A percentile compares a stretch with the other conserved stretches of the same genome.
These are phyloP conservation scores for Tranzscheliella williamsii DNA, from an alignment of 1,284 basidiomycete species.

Conservation along the genomic window DNA sequence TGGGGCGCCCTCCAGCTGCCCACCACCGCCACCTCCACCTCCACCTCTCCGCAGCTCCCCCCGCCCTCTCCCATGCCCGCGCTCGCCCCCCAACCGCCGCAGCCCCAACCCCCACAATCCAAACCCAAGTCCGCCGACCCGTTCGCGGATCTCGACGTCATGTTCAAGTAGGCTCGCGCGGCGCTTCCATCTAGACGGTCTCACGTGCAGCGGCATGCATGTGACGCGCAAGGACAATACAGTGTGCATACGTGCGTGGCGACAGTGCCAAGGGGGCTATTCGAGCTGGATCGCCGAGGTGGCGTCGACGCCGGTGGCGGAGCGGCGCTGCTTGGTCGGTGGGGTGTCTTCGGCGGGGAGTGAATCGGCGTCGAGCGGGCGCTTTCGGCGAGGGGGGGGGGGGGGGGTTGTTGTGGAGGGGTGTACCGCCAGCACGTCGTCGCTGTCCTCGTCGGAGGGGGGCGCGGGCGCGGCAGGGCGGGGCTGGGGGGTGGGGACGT, in stretches of 20 bases:
- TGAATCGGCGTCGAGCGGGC: background rate
- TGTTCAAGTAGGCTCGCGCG: slow-evolving; percentile 48
- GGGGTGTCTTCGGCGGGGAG: background rate
- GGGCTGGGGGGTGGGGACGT: slow-evolving; percentile 6
- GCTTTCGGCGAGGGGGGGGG: slow-evolving; percentile 1
- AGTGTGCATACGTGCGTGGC: background rate
- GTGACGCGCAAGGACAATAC: no score
- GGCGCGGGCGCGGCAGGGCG: background rate
- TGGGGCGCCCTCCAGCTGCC: slow-evolving; percentile 52
- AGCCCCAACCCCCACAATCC: slow-evolving; percentile 9
- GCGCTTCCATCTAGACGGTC: no score
- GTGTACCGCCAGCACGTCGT: background rate
- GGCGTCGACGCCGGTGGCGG: background rate
- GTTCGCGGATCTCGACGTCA: slow-evolving; percentile 51
- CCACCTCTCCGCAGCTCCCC: slow-evolving; percentile 18
- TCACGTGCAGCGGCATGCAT: no score
- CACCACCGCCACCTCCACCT: slow-evolving; percentile 28
- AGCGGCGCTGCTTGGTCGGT: background rate
- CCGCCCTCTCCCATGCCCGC: slow-evolving; percentile 8
- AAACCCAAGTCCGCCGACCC: slow-evolving; percentile 41
- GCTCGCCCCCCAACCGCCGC: slow-evolving; percentile 8
- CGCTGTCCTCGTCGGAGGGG: background rate
- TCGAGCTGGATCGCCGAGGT: slow-evolving; percentile 14
- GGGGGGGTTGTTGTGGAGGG: slow-evolving; percentile 1
- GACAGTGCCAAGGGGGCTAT: background rate